Percentiles rank a stretch among this genome's conserved stretches.
Evolutionary conservation across 805 yeast genomes (phyloP).

Genomic region (Jamesozyma rosinii): DNA sequence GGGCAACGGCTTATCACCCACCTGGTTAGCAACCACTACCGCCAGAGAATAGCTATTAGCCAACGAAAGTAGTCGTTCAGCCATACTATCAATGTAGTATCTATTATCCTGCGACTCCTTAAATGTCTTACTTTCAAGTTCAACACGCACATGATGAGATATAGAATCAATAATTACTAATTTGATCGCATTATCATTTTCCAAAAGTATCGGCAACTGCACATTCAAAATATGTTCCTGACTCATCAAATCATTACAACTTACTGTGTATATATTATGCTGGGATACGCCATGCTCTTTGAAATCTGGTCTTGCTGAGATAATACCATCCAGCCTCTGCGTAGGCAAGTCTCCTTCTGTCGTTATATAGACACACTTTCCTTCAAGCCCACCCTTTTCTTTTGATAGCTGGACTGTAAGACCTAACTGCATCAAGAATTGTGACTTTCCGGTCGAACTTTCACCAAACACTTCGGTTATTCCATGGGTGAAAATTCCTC

Average conservation of each 20-base stretch:
- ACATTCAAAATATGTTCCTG: conserved; percentile 65
- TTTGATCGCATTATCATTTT: conserved; percentile 34
- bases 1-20: conserved; percentile 44
- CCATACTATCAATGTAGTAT: conserved; percentile 36
- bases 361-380: conserved; percentile 57
- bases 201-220: conserved; percentile 54
- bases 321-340: conserved; percentile 46
- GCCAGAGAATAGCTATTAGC: conserved; percentile 46
- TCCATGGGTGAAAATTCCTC: conserved; percentile 48
- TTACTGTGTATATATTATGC: conserved; percentile 40
- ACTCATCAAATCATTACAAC: conserved; percentile 57
- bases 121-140: conserved; percentile 35
- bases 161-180: conserved; percentile 71
- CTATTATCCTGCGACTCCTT: conserved; percentile 34
- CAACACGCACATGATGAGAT: conserved; percentile 70
- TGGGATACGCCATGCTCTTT: conserved; percentile 33
- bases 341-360: conserved; percentile 74
- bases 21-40: conserved; percentile 69
- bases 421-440: conserved; percentile 59
- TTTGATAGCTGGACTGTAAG: conserved; percentile 46
- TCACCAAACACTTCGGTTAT: conserved; percentile 76
- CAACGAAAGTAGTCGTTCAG: conserved; percentile 40
- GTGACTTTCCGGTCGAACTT: conserved; percentile 82
- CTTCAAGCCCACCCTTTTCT: conserved; percentile 40
- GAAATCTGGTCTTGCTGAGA: conserved; percentile 27